Conservation (phyloP, 2,329 filamentous ascomycete genomes). For the Botrytis sinoallii region DNA sequence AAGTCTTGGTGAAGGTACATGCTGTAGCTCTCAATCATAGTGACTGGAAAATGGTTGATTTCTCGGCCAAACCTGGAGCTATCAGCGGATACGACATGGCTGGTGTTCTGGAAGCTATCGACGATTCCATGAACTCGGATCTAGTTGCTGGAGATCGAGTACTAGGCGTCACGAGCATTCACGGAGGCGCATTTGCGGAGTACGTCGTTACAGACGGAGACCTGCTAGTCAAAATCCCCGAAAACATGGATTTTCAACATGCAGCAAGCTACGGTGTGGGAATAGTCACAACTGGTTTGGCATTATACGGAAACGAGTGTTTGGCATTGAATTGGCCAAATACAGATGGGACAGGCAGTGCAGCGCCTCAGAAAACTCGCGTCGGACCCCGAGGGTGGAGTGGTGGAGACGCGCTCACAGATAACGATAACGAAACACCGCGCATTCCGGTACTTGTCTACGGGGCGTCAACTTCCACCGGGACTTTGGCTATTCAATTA, state of each 20-base stretch:
- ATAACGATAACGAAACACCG: background rate
- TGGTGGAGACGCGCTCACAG: background rate
- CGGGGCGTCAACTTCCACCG: conserved; percentile 16
- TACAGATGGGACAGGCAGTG: background rate
- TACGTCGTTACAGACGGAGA: conserved; percentile 13
- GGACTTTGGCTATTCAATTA: conserved; percentile 18
- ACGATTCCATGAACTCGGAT: background rate
- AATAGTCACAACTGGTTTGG: conserved; percentile 9
- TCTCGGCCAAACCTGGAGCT: conserved; percentile 14
- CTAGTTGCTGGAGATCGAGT: conserved; percentile 17
- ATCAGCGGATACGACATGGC: conserved; percentile 17
- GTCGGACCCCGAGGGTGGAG: conserved; percentile 17
- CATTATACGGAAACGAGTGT: conserved; percentile 9
- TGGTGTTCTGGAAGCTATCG: conserved; percentile 15
- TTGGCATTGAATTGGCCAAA: background rate
- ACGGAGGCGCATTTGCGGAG: conserved; percentile 19
- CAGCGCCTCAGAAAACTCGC: background rate
- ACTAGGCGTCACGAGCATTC: conserved; percentile 12
- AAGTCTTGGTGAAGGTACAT: background rate
- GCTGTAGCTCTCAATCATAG: conserved; percentile 18
- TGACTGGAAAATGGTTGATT: conserved; percentile 19
- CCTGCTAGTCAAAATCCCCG: conserved; percentile 16
- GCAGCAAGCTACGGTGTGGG: conserved; percentile 7
- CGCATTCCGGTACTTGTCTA: conserved; percentile 19
- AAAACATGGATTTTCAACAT: background rate